Evolutionary conservation across 768 basidiomycete species (phyloP).

Genomic region (Tricholoma terreum): DNA sequence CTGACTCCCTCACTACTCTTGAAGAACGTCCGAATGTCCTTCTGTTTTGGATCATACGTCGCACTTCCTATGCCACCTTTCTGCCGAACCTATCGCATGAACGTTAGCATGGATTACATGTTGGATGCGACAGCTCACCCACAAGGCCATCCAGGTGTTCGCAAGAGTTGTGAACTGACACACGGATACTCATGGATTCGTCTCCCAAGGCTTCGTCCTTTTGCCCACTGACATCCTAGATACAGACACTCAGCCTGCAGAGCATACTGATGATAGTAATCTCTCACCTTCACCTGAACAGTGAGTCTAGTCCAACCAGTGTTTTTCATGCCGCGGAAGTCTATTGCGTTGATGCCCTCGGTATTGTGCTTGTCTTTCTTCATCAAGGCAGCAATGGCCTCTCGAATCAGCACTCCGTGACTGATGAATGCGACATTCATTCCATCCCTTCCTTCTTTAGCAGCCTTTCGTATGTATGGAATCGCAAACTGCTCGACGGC

Average conservation of each 20-base stretch:
- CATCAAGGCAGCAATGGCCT: constrained; percentile 52
- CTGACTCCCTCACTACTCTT: background rate
- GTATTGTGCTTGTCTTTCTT: constrained; percentile 32
- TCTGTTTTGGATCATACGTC: constrained; percentile 71
- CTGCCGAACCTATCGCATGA: constrained; percentile 47
- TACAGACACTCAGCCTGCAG: background rate
- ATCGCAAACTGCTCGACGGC: constrained; percentile 52
- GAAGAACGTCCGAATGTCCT: constrained; percentile 74
- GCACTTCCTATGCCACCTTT: constrained; percentile 72
- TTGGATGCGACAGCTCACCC: constrained; percentile 16
- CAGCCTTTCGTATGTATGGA: constrained; percentile 47
- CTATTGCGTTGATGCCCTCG: constrained; percentile 17
- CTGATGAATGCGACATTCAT: constrained; percentile 65
- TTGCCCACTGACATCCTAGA: constrained; percentile 21
- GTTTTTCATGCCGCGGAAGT: constrained; percentile 55
- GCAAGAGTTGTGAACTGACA: constrained; percentile 52
- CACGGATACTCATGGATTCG: constrained; percentile 35
- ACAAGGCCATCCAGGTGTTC: constrained; percentile 59
- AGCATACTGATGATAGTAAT: background rate
- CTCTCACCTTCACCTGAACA: constrained; percentile 37
- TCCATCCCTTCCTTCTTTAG: constrained; percentile 34
- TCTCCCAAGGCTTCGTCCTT: constrained; percentile 14
- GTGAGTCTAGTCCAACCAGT: constrained; percentile 65
- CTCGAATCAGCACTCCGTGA: constrained; percentile 69
- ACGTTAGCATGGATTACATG: background rate